phyloP scores from a whole-genome alignment of 768 basidiomycete species.

The Mycena indigotica region DNA sequence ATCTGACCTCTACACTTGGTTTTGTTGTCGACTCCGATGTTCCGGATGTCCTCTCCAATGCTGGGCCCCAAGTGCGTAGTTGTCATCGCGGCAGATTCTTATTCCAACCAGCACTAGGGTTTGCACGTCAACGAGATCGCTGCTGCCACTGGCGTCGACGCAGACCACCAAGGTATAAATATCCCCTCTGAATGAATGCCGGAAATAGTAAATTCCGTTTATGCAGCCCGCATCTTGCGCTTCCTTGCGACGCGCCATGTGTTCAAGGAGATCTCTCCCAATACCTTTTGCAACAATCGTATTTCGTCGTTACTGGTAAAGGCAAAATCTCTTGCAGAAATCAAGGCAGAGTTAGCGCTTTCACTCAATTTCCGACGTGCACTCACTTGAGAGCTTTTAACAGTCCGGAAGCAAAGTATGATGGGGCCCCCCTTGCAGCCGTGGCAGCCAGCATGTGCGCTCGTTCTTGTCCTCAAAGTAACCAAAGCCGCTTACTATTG shows the following conservation, averaged over 20 bases:
- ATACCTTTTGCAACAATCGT: constrained; percentile 40
- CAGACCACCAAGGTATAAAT: constrained; percentile 34
- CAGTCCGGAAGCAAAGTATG: constrained; percentile 22
- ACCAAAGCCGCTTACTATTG: background rate
- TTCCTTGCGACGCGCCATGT: constrained; percentile 39
- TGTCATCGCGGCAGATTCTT: constrained; percentile 1
- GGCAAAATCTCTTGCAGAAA: constrained; percentile 29
- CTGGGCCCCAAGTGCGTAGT: constrained; percentile 26
- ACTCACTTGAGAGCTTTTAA: too few species aligned
- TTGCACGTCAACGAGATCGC: constrained; percentile 41
- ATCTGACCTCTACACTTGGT: constrained; percentile 27
- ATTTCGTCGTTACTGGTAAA: constrained; percentile 36
- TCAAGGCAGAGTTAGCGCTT: constrained; percentile 32
- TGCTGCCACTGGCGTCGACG: constrained; percentile 30
- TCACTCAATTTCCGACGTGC: too few species aligned
- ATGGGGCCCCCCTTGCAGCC: constrained; percentile 18
- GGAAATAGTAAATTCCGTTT: background rate
- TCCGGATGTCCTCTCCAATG: constrained; percentile 37
- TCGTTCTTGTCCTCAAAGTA: background rate
- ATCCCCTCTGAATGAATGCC: background rate
- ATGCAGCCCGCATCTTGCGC: constrained; percentile 36
- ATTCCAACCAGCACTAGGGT: constrained; percentile 25
- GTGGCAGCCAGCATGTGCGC: constrained; percentile 17
- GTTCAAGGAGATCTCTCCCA: constrained; percentile 37
- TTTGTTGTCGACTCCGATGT: constrained; percentile 38